A percentile compares a stretch with the other conserved stretches of the same genome.
Conservation (phyloP, 1,139 yeast genomes). For the Sugiyamaella japonica region DNA sequence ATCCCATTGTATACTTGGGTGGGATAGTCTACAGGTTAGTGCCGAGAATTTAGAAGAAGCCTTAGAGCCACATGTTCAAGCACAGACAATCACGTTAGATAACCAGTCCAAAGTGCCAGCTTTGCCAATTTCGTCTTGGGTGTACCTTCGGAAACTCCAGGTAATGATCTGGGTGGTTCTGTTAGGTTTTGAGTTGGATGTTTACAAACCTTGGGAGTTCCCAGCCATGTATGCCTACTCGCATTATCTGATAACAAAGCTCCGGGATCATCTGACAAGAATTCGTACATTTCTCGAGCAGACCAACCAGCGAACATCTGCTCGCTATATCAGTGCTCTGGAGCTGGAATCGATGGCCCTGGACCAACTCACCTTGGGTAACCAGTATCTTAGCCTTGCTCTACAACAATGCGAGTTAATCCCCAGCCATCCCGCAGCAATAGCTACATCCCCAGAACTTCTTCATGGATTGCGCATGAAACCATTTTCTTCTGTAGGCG, state of each 20-base stretch:
- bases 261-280: slow-evolving; percentile 52
- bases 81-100: slow-evolving; percentile 9
- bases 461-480: slow-evolving; percentile 73
- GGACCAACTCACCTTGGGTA: slow-evolving; percentile 44
- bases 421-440: slow-evolving; percentile 40
- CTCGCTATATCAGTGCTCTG: slow-evolving; percentile 35
- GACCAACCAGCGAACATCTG: slow-evolving; percentile 32
- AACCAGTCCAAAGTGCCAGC: slow-evolving; percentile 17
- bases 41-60: slow-evolving; percentile 90
- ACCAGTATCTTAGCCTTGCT: slow-evolving; percentile 44
- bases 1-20: slow-evolving; percentile 54
- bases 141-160: slow-evolving; percentile 62
- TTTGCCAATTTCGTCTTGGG: slow-evolving; percentile 53
- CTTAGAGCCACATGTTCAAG: slow-evolving; percentile 24
- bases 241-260: slow-evolving; percentile 52
- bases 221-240: slow-evolving; percentile 69
- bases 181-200: slow-evolving; percentile 73
- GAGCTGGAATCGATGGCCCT: slow-evolving; percentile 44
- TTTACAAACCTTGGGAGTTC: slow-evolving; percentile 72
- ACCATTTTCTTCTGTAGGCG: slow-evolving; percentile 80
- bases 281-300: slow-evolving; percentile 50
- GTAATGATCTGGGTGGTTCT: slow-evolving; percentile 72
- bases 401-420: slow-evolving; percentile 44
- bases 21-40: slow-evolving; percentile 86
- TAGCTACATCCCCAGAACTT: slow-evolving; percentile 48